Evolutionary conservation across 1,284 basidiomycete genomes (phyloP).

Genomic region (Heterobasidion occidentale): DNA sequence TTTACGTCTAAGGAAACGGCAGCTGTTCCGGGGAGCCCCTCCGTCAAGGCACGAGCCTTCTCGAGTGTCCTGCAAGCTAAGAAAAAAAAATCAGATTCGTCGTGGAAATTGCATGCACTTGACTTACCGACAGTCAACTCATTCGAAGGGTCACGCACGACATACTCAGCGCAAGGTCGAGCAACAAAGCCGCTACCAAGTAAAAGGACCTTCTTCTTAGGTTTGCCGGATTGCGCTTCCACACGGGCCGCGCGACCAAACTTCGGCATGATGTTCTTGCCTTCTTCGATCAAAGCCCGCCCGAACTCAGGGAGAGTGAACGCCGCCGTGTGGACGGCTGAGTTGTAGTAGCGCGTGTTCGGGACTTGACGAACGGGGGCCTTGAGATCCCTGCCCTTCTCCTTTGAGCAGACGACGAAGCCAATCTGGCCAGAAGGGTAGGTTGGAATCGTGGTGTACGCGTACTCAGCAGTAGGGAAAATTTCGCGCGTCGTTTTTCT

Average conservation of each 20-base stretch:
- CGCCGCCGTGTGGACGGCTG: conserved; percentile 73
- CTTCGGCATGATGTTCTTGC: conserved; percentile 58
- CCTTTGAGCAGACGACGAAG: conserved; percentile 88
- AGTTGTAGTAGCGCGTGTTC: conserved; percentile 83
- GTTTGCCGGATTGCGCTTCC: conserved; percentile 25
- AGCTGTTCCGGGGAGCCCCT: conserved; percentile 62
- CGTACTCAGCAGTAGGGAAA: conserved; percentile 88
- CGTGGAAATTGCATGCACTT: neutral
- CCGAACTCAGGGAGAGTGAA: conserved; percentile 94
- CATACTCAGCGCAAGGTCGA: conserved; percentile 89
- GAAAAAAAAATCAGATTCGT: neutral
- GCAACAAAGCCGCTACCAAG: conserved; percentile 96
- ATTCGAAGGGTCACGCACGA: conserved; percentile 80
- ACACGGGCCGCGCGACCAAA: conserved; percentile 48
- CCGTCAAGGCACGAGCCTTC: conserved; percentile 63
- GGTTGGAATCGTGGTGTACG: conserved; percentile 95
- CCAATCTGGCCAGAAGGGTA: conserved; percentile 98
- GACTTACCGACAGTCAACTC: conserved; percentile 71
- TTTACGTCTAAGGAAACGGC: conserved; percentile 84
- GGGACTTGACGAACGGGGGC: conserved; percentile 66
- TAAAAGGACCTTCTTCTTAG: conserved; percentile 73
- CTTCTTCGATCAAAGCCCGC: conserved; percentile 66
- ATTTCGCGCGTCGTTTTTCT: conserved; percentile 67
- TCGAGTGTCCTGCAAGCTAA: conserved; percentile 80
- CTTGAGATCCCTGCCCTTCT: conserved; percentile 59